These are phyloP conservation scores for Plantago elongata DNA, from an alignment of 257 asterid species.

Conservation along the genomic window DNA sequence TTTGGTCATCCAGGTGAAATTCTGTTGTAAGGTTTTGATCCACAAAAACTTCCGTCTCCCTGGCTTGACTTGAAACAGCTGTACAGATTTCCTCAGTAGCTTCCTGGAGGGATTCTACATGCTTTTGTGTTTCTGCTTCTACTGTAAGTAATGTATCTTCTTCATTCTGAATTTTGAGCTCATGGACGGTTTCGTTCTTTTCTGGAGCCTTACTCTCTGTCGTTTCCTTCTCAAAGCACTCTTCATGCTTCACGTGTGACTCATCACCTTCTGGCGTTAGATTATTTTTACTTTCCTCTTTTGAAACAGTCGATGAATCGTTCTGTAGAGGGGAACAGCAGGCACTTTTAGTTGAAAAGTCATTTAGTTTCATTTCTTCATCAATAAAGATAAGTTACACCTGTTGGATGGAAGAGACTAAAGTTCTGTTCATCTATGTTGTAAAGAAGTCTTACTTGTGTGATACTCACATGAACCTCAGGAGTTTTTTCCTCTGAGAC, in stretches of 20 bases:
- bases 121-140: slow-evolving; percentile 10
- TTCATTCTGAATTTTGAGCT: slow-evolving; percentile 1
- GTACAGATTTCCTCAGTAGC: slow-evolving; percentile 4
- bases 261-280: background rate
- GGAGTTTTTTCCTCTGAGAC: slow-evolving; percentile 19
- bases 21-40: too few relatives aligned
- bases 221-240: slow-evolving; percentile 2
- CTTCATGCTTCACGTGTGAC: slow-evolving; percentile 14
- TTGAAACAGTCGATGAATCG: background rate
- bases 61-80: slow-evolving; percentile 4
- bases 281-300: slow-evolving; percentile 5
- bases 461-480: slow-evolving; percentile 11
- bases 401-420: background rate
- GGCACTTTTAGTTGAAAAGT: background rate
- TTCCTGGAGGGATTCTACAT: slow-evolving; percentile 8
- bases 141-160: background rate
- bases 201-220: slow-evolving; percentile 1
- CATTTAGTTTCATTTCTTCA: too few relatives aligned
- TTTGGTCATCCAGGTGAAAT: too few relatives aligned
- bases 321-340: slow-evolving; percentile 2
- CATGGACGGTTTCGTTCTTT: background rate
- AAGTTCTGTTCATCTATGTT: background rate
- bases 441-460: background rate
- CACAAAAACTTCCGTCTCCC: too few relatives aligned
- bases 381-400: background rate